Base-by-base conservation (phyloP, 2,329 filamentous ascomycete genomes). In the Aspergillus floridensis region DNA sequence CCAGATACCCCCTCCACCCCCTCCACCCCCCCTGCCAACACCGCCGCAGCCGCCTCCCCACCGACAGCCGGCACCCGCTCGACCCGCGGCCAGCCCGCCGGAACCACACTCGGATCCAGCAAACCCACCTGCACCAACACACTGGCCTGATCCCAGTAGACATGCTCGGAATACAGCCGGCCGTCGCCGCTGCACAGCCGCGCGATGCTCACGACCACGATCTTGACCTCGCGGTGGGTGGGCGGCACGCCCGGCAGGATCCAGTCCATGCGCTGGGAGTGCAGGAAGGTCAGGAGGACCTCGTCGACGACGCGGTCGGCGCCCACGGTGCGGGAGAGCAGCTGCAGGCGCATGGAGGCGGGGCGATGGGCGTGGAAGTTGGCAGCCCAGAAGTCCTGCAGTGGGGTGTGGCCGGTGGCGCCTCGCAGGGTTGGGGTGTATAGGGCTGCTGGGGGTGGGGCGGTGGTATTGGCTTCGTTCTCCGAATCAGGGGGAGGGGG, bases 121-220 rank as follows among this genome's bases (percentile, higher is more conserved):
- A 58, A 29, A 1, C 56, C 56, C 32, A 58, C 56, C 44, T 58
- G 56, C 21, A 41, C n/a, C 21, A 58, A 50, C 41, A 58, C 56
- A 26, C 56, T 58, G 10, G 56, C 56, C 44, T 58, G 56, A 16
- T 58, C 56, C 56, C 56, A 58, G 29, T 58, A 54, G n/a, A 58
- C 50, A 35, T 54, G 35, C 50, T 58, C 56, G 2, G 50, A 58
- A 10, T 19, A 53, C 22, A 58, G 41, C 4, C 47, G 35, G 35
- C 50, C 50, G 14, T 51, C 56, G 3, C 50, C 35, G 6, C 14
- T 19, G 16, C 38, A 16, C n/a, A 54, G 29, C 10, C 44, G 16
- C 22, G 26, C 50, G 21, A 58, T 58, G 29, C 50, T 58, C 12
- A 58, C 48, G 14, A 58, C 5, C 19, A 49, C 29, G 5, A 58